phyloP scores from a whole-genome alignment of 192 early-diverging fungal species.

The Coemansia sp. region DNA sequence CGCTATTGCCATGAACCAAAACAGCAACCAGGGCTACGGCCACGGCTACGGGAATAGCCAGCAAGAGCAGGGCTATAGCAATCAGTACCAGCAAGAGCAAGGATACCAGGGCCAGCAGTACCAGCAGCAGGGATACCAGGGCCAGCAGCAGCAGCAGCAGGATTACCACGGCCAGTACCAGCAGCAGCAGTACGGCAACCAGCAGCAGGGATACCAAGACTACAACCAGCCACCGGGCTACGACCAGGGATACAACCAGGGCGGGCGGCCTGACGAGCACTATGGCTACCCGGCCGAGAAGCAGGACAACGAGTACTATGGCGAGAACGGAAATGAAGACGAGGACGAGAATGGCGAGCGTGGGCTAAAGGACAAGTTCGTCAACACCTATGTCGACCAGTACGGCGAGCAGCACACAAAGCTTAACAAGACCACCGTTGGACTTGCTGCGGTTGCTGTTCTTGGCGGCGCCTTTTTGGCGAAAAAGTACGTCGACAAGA shows the following conservation, averaged over 20 bases:
- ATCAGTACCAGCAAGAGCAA: slow-evolving; percentile 16
- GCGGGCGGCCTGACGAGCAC: slow-evolving; percentile 5
- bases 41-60: slow-evolving; percentile 18
- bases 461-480: slow-evolving; percentile 5
- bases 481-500: slow-evolving; percentile 31
- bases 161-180: slow-evolving; percentile 1
- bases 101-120: not conserved
- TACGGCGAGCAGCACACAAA: slow-evolving; percentile 21
- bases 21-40: slow-evolving; percentile 25
- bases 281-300: not conserved
- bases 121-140: slow-evolving; percentile 6
- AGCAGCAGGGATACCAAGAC: slow-evolving; percentile 13
- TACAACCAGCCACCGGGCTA: slow-evolving; percentile 12
- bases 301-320: not conserved
- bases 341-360: slow-evolving; percentile 38
- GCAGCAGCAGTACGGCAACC: slow-evolving; percentile 7
- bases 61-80: slow-evolving; percentile 5
- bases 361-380: slow-evolving; percentile 39
- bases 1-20: no score
- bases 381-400: slow-evolving; percentile 26
- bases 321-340: not conserved
- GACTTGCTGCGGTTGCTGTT: slow-evolving; percentile 22
- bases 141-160: slow-evolving; percentile 9
- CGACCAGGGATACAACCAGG: slow-evolving; percentile 8
- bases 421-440: slow-evolving; percentile 18